These are phyloP conservation scores for Pulicaria dysenterica DNA, from an alignment of 129 eudicot genomes.

Conservation along the genomic window DNA sequence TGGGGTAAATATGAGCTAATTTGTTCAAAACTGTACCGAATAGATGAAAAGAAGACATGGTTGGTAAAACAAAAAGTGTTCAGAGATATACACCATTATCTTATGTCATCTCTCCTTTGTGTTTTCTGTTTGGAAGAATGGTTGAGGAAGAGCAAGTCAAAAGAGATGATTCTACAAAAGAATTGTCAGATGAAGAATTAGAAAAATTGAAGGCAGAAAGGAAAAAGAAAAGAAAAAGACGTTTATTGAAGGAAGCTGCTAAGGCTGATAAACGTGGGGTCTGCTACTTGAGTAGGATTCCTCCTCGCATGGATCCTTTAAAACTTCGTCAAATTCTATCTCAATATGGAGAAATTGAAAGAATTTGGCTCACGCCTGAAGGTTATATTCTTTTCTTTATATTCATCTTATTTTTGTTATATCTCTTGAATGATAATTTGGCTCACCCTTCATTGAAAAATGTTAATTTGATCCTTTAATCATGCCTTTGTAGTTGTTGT, in stretches of 20 bases:
- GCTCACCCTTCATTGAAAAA: background rate
- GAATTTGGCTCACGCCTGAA: constrained; percentile 91
- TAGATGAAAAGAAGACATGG: background rate
- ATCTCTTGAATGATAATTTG: too few species aligned
- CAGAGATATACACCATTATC: background rate
- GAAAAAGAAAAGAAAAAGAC: constrained; percentile 53
- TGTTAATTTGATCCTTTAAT: background rate
- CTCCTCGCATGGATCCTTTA: constrained; percentile 92
- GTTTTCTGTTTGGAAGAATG: constrained; percentile 41
- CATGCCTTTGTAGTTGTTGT: background rate
- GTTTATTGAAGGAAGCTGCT: constrained; percentile 58
- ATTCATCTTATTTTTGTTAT: background rate
- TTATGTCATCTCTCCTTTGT: background rate
- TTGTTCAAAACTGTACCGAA: background rate
- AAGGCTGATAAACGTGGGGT: constrained; percentile 83
- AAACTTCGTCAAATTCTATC: constrained; percentile 84
- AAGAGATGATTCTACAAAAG: constrained; percentile 25
- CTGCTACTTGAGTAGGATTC: constrained; percentile 88
- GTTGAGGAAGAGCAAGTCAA: constrained; percentile 48
- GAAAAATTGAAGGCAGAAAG: constrained; percentile 37
- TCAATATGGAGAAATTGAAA: constrained; percentile 71
- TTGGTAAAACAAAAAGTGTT: background rate
- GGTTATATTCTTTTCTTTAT: constrained; percentile 39
- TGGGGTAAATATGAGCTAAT: background rate
- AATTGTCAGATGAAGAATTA: constrained; percentile 23